Percentiles rank a stretch among this genome's conserved stretches.
phyloP scores from a whole-genome alignment of 768 basidiomycete genomes.

The Amanita inopinata region DNA sequence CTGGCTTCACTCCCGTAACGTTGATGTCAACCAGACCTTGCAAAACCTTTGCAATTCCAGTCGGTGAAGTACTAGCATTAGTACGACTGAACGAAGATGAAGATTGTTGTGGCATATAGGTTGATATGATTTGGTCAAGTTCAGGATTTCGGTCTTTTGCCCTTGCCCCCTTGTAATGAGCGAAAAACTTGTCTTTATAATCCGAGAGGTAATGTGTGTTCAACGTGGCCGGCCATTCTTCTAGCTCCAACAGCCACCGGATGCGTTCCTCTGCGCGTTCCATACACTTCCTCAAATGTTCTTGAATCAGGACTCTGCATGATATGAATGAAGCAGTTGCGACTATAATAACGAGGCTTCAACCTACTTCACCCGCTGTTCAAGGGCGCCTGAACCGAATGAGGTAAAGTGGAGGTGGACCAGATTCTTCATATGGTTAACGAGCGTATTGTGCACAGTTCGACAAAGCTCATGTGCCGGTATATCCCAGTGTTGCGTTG shows the following conservation, averaged over 20 bases:
- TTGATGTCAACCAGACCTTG: constrained; percentile 23
- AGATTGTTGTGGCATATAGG: not conserved
- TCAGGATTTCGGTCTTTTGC: constrained; percentile 15
- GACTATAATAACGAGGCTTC: not conserved
- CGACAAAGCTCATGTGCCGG: constrained; percentile 3
- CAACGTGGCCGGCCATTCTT: constrained; percentile 34
- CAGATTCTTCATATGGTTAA: not conserved
- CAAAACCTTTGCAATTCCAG: constrained; percentile 20
- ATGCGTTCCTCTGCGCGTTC: constrained; percentile 16
- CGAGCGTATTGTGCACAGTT: not conserved
- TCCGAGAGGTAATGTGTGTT: constrained; percentile 39
- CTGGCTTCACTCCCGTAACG: constrained; percentile 20
- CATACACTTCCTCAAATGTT: not conserved
- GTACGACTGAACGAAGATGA: not conserved
- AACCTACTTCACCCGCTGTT: not conserved
- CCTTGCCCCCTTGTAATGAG: constrained; percentile 28
- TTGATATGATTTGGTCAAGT: constrained; percentile 12
- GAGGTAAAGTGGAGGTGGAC: constrained; percentile 3
- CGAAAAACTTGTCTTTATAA: constrained; percentile 35
- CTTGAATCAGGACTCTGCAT: constrained; percentile 2
- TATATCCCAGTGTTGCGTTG: not conserved
- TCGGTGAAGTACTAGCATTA: too few species aligned
- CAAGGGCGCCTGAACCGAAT: not conserved
- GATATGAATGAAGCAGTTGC: not conserved
- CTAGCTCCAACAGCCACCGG: constrained; percentile 35